Evolutionary conservation across 164 flowering plant genomes (phyloP).

Genomic region (Aristolochia californica): DNA sequence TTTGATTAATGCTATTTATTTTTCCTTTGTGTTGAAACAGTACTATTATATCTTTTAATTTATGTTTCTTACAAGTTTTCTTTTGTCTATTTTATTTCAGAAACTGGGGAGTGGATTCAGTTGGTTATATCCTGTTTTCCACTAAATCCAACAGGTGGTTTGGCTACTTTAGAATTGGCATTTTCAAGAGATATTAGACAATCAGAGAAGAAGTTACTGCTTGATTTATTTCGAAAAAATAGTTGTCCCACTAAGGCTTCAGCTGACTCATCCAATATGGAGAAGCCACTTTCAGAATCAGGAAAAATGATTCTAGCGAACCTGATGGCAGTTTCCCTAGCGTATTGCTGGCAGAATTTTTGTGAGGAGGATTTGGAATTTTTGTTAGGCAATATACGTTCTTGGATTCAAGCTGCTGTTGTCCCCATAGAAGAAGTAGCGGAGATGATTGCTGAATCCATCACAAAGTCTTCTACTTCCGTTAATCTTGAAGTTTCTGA

Average conservation of each 20-base stretch:
- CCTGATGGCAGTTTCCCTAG: constrained; percentile 53
- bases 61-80: neutral
- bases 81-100: constrained; percentile 28
- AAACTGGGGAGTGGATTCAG: constrained; percentile 69
- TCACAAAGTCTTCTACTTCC: constrained; percentile 17
- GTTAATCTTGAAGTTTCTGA: constrained; percentile 22
- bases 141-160: constrained; percentile 26
- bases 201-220: constrained; percentile 42
- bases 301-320: constrained; percentile 48
- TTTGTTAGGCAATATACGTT: constrained; percentile 37
- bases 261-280: constrained; percentile 4
- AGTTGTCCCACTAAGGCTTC: constrained; percentile 23
- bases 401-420: constrained; percentile 74
- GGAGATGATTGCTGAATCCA: constrained; percentile 51
- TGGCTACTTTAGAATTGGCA: constrained; percentile 26
- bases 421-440: constrained; percentile 73
- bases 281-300: neutral
- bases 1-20: too few species aligned
- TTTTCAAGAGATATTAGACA: constrained; percentile 29
- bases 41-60: too few species aligned
- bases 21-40: too few species aligned
- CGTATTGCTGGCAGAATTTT: constrained; percentile 77
- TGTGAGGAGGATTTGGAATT: constrained; percentile 84
- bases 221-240: constrained; percentile 65
- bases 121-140: constrained; percentile 78